A percentile compares a stretch with the other conserved stretches of the same genome.
Evolutionary conservation across 768 basidiomycete species (phyloP).

Genomic region (Thelephora ganbajun): DNA sequence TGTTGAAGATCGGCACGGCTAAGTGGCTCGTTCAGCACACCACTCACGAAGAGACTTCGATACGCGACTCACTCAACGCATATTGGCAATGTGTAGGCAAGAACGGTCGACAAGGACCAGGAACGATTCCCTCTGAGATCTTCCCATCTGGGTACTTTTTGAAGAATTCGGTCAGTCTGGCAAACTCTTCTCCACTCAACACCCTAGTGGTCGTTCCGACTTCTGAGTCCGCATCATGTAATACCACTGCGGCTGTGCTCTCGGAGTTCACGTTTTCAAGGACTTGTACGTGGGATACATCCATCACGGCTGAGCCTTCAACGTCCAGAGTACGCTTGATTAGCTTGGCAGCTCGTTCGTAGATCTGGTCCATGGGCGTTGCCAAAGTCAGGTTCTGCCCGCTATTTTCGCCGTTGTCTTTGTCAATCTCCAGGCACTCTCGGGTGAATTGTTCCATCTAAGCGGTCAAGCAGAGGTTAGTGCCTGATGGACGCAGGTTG

Average conservation of each 20-base stretch:
- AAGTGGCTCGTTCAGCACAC: slow-evolving; percentile 2
- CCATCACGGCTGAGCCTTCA: slow-evolving; percentile 85
- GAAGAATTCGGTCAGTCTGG: slow-evolving; percentile 65
- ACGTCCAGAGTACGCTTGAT: slow-evolving; percentile 85
- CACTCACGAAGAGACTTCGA: neutral
- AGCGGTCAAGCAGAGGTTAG: neutral
- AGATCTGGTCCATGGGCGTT: slow-evolving; percentile 73
- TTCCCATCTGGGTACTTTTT: slow-evolving; percentile 71
- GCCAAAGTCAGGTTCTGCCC: slow-evolving; percentile 13
- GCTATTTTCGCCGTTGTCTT: slow-evolving; percentile 26
- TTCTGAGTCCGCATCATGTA: slow-evolving; percentile 54
- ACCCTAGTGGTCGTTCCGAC: slow-evolving; percentile 28
- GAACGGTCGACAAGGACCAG: slow-evolving; percentile 69
- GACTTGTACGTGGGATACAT: slow-evolving; percentile 84
- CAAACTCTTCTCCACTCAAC: slow-evolving; percentile 59
- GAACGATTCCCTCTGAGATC: slow-evolving; percentile 78
- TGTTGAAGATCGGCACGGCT: slow-evolving; percentile 89
- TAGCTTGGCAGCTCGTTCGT: slow-evolving; percentile 79
- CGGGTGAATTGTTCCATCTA: slow-evolving; percentile 94
- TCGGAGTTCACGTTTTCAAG: slow-evolving; percentile 53
- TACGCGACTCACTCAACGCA: slow-evolving; percentile 54
- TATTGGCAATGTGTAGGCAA: slow-evolving; percentile 75
- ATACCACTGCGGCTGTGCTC: slow-evolving; percentile 49
- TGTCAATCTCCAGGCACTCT: slow-evolving; percentile 87
- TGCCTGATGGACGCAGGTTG: neutral